Evolutionary conservation across 345 rosid species (phyloP), one percentile per base, ranked within the genome.

Genomic region (Salix exigua): DNA sequence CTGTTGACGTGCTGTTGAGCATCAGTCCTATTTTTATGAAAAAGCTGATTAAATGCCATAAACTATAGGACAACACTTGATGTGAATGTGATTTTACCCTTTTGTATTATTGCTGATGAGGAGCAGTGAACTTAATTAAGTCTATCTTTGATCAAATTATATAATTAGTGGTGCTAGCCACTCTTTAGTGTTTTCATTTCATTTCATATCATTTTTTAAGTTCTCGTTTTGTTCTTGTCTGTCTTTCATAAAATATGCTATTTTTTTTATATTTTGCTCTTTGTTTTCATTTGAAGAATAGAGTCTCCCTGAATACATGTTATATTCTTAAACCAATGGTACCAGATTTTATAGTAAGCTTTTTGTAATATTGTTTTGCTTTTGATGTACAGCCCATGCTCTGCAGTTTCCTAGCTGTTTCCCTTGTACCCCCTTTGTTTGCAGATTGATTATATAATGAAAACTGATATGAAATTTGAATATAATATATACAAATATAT

Each of bases 321-420:
- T 74, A 7, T 37, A 60, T 55, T 71, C 38, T 65, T 53, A 46
- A 23, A 67, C 55, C 64, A 66, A 35, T 13, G 31, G 65, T 30
- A 33, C 53, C 9, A 68, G 71, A 25, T 25, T 60, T 42, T 63
- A 18, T 44, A 23, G 16, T 50, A 25, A 61, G 19, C 5, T 2
- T 23, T 38, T 31, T 63, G 38, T 64, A 50, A 53, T 64, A 51
- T 80, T 70, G 31, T 38, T 61, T 25, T 40, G 64, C 61, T 68
- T 66, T 79, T 75, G 77, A 78, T 46, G 77, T 12, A 81, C 82
- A 83, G 74, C 83, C 83, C 79, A 86, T 73, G 69, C 17, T 44
- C 62, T 66, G 71, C 51, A 76, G 77, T 40, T 79, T 82, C 78
- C 86, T 74, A 77, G 91, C 88, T 88, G 89, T 84, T 82, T 72